phyloP scores from a whole-genome alignment of 2,329 filamentous ascomycete species.

The Calonectria hawksworthii region DNA sequence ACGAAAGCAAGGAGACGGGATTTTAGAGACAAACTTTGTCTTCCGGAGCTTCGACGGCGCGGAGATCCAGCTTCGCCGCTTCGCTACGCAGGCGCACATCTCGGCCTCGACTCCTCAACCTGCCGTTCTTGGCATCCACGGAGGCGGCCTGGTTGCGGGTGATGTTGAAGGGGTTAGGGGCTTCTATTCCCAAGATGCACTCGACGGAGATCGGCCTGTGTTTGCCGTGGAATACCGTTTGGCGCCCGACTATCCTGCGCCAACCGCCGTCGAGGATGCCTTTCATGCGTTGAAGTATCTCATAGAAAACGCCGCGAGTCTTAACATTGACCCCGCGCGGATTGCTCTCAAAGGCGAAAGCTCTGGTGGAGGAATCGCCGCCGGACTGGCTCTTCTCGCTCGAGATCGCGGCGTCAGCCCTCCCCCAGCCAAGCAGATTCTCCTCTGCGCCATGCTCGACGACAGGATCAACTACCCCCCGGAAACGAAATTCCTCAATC shows the following conservation, averaged over 20 bases:
- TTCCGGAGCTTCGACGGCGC: constrained; percentile 33
- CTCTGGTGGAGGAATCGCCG: constrained; percentile 34
- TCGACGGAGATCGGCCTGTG: constrained; percentile 25
- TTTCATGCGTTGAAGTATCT: constrained; percentile 36
- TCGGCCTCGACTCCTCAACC: constrained; percentile 27
- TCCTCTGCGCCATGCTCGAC: constrained; percentile 39
- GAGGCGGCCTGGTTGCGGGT: constrained; percentile 35
- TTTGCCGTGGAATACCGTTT: constrained; percentile 42
- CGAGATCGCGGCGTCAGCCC: constrained; percentile 35
- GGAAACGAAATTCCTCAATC: constrained; percentile 25
- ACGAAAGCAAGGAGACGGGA: not conserved
- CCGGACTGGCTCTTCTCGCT: constrained; percentile 28
- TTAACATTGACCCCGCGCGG: constrained; percentile 34
- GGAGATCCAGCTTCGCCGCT: constrained; percentile 33
- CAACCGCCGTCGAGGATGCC: constrained; percentile 33
- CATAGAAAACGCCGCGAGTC: constrained; percentile 25
- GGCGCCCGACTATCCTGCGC: constrained; percentile 36
- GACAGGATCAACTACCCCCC: constrained; percentile 23
- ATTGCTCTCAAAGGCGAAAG: constrained; percentile 38
- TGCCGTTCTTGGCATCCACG: constrained; percentile 31
- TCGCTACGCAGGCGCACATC: constrained; percentile 25
- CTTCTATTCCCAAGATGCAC: not conserved
- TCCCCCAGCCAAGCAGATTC: constrained; percentile 32
- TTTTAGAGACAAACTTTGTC: constrained; percentile 29
- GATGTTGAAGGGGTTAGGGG: constrained; percentile 24